Conservation (phyloP, 176 grass and related monocot species). For the Oryza brachyantha region DNA sequence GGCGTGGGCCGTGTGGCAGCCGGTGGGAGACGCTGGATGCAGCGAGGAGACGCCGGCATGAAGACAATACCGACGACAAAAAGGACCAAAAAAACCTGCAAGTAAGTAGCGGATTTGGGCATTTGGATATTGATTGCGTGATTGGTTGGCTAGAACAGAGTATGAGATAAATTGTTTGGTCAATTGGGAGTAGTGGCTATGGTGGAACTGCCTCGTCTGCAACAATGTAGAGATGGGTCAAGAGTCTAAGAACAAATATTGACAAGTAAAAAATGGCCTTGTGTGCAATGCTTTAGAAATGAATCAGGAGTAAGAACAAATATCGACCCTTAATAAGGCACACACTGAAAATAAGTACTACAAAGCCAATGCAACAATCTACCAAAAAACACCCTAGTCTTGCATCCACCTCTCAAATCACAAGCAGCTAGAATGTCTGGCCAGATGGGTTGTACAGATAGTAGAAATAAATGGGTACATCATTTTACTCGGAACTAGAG, state of each 20-base stretch:
- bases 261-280: background rate
- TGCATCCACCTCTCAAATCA: constrained; percentile 2
- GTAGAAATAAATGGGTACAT: background rate
- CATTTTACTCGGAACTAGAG: constrained; percentile 22
- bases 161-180: no score
- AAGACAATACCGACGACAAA: no score
- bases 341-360: background rate
- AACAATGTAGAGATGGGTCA: background rate
- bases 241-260: background rate
- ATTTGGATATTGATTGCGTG: no score
- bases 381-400: background rate
- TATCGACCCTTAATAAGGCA: background rate
- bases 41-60: background rate
- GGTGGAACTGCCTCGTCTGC: background rate
- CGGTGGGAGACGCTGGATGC: no score
- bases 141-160: no score
- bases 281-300: background rate
- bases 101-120: no score
- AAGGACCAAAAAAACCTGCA: no score
- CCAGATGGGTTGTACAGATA: background rate
- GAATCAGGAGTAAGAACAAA: background rate
- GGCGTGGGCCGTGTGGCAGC: background rate
- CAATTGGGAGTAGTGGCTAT: no score
- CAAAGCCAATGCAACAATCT: background rate
- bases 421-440: background rate